Percentiles rank a stretch among this genome's conserved stretches.
These are phyloP conservation scores for Suillus clintonianus DNA, from an alignment of 768 basidiomycete genomes.

Conservation along the genomic window DNA sequence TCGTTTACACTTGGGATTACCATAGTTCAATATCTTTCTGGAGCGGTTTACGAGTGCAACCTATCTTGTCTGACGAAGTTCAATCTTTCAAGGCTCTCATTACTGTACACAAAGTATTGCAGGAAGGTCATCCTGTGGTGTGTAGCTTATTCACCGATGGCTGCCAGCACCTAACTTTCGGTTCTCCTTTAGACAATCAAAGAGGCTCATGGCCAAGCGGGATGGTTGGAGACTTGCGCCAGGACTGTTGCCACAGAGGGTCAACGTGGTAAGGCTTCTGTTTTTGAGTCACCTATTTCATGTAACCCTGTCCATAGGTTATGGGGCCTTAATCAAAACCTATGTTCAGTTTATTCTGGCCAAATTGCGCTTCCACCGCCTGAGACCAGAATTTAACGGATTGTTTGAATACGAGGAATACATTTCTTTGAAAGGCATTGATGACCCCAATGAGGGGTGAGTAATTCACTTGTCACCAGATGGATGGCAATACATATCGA, in stretches of 20 bases:
- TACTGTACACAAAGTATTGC: slow-evolving; percentile 95
- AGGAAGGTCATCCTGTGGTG: slow-evolving; percentile 96
- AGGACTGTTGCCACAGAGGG: slow-evolving; percentile 83
- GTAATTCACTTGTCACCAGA: slow-evolving; percentile 25
- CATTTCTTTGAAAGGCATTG: slow-evolving; percentile 93
- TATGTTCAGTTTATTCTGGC: slow-evolving; percentile 96
- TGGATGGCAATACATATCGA: slow-evolving; percentile 11
- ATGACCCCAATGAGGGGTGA: slow-evolving; percentile 99
- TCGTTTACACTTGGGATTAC: slow-evolving; percentile 99
- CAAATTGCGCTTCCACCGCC: slow-evolving; percentile 93
- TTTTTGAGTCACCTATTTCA: not conserved
- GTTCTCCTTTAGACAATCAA: slow-evolving; percentile 75
- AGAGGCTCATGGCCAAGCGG: slow-evolving; percentile 94
- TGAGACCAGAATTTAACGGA: slow-evolving; percentile 97
- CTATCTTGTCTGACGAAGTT: slow-evolving; percentile 94
- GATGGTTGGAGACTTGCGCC: slow-evolving; percentile 97
- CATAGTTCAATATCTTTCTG: slow-evolving; percentile 97
- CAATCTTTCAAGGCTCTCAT: slow-evolving; percentile 99
- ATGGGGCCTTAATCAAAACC: slow-evolving; percentile 88
- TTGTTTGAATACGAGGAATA: slow-evolving; percentile 99
- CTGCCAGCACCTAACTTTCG: slow-evolving; percentile 9
- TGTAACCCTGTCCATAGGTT: slow-evolving; percentile 53
- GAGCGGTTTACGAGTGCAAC: slow-evolving; percentile 95
- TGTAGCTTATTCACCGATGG: slow-evolving; percentile 18
- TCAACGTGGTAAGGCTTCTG: slow-evolving; percentile 58